Evolutionary conservation across 2,329 filamentous ascomycete genomes (phyloP), one percentile per base, ranked within the genome.

Genomic region (Bimuria novae-zelandiae): DNA sequence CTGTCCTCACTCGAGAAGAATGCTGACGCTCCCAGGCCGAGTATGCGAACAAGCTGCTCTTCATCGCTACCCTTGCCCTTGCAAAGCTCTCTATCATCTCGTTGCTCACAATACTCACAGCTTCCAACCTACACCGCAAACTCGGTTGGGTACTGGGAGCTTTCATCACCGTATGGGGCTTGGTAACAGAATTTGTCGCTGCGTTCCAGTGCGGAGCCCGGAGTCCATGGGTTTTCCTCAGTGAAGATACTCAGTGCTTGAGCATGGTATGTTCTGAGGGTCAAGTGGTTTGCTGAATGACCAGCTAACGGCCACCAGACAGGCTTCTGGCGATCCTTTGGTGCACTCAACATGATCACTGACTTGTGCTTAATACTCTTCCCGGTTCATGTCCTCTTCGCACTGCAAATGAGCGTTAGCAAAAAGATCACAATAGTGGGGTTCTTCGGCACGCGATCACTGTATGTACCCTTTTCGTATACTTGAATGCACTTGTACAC

Each of bases 81-180:
- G 69, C 70, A 2, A 73, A 73, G 49, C 59, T 72, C 11, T 72
- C 70, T 4, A 70, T 72, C 41, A 71, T 70, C 39, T 71, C 69
- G 14, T 52, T 73, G 14, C 61, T 73, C 7, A 71, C 67, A 64
- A 69, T 69, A 7, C 56, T 72, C 16, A 71, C 68, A 1, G 67
- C 65, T 14, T 69, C 67, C 3, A 53, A 65, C 12, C 32, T 65
- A 51, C 70, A 73, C 44, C 65, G 64, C 14, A 60, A 59, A 10
- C 32, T 73, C 6, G 68, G 68, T 4, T 57, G 68, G 11, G 54
- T 44, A 6, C 36, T 72, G 27, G 63, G 63, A 27, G 50, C 50
- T 22, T 62, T 68, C 35, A 69, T 72, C 11, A 60, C 65, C n/a
- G 22, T 69, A 7, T 73, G 70, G 69, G 68, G 67, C 4, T 19